Evolutionary conservation across 345 rosid species (phyloP), one percentile per base, ranked within the genome.

Genomic region (Citrus medica): DNA sequence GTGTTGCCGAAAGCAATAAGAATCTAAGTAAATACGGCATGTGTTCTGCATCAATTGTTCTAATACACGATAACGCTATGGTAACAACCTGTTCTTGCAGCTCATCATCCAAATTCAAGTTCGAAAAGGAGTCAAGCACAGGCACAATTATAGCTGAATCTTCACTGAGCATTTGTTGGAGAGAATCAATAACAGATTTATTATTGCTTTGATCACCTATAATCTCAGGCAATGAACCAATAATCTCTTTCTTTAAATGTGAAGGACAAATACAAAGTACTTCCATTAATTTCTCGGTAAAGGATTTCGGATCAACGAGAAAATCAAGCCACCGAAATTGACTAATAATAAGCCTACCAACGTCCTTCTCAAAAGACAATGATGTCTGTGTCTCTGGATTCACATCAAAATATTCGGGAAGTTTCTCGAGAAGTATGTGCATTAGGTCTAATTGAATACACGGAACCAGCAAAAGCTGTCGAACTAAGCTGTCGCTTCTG

Each of bases 151-250:
- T 80, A 55, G 87, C 80, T 13, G 92, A 90, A 85, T 93, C 98
- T 77, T 93, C 98, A 66, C 79, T 90, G 55, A 93, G 93, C 93
- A 93, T 85, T 71, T 89, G 85, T 76, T 91, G 93, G 2, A 93
- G 87, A 73, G 91, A 90, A 81, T 89, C 90, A 62, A 93, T 84
- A 71, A 93, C 89, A 69, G 75, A 69, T 42, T 73, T 85, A 73
- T 82, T 83, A 77, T 84, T 88, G 10, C 69, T 30, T 27, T 85
- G 91, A 82, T 90, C 95, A 17, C 92, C 94, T 8, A 93, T 86
- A 66, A 93, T 91, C 88, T 93, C 97, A 17, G 98, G 97, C 83
- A 93, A 87, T 1, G 98, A 93, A 64, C 98, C 98, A 63, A 92
- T 88, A 16, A 93, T 90, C 87, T 93, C 98, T 63, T 87, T 89